Conservation (phyloP, 257 asterid genomes). For the Solanum pennellii region DNA sequence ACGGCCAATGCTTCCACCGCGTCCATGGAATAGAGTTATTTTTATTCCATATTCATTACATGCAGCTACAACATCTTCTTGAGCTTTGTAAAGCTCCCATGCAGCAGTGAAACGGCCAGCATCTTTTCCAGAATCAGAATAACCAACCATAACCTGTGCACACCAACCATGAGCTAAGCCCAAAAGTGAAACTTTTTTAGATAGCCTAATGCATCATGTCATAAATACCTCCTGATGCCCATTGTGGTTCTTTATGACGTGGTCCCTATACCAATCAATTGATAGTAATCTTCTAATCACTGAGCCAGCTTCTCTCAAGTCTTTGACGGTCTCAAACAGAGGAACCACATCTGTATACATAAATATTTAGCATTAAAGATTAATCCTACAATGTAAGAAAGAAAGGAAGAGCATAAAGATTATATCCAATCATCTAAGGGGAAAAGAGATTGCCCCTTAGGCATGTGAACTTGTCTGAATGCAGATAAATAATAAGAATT, state of each 20-base stretch:
- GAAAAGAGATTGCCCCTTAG: background rate
- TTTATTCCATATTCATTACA: constrained; percentile 81
- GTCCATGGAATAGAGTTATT: constrained; percentile 94
- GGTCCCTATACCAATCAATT: constrained; percentile 83
- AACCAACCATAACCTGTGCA: constrained; percentile 97
- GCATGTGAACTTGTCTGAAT: background rate
- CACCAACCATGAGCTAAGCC: constrained; percentile 8
- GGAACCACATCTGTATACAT: constrained; percentile 74
- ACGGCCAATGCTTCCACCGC: constrained; percentile 98
- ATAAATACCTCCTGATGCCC: constrained; percentile 89
- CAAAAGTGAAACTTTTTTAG: background rate
- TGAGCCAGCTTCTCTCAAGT: constrained; percentile 91
- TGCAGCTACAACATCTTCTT: constrained; percentile 90
- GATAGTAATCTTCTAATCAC: constrained; percentile 74
- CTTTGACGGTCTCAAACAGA: constrained; percentile 92
- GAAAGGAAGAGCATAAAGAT: background rate
- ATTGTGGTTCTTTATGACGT: constrained; percentile 62
- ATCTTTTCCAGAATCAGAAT: constrained; percentile 96
- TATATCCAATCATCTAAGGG: background rate
- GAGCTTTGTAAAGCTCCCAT: constrained; percentile 99
- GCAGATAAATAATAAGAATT: background rate
- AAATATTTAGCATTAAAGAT: background rate
- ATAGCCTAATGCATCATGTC: background rate
- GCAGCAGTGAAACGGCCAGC: constrained; percentile 97
- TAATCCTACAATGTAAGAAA: background rate